These are phyloP conservation scores for Diaporthe humulicola DNA, from an alignment of 2,329 filamentous ascomycete species.

Conservation along the genomic window DNA sequence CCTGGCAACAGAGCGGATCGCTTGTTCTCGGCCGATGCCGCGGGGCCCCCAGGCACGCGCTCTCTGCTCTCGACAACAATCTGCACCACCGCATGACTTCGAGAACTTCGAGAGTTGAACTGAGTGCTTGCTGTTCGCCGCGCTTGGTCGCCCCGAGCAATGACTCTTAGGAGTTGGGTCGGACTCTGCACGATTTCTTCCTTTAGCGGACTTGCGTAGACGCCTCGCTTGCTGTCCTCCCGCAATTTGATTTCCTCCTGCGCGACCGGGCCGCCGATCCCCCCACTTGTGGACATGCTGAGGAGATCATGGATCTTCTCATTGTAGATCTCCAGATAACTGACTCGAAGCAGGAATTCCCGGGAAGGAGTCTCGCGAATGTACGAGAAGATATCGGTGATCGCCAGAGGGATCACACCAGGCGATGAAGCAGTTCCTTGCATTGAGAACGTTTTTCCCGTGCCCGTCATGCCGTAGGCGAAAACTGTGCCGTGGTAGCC, in stretches of 20 bases:
- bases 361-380: constrained; percentile 96
- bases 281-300: constrained; percentile 75
- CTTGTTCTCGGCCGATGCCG: constrained; percentile 67
- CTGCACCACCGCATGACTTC: constrained; percentile 97
- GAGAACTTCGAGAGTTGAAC: constrained; percentile 95
- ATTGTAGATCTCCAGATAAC: constrained; percentile 99
- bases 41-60: constrained; percentile 71
- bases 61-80: constrained; percentile 98
- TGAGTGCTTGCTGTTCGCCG: constrained; percentile 94
- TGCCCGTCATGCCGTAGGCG: constrained; percentile 98
- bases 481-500: constrained; percentile 99
- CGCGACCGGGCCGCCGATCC: constrained; percentile 63
- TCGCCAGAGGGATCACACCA: constrained; percentile 95
- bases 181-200: constrained; percentile 99
- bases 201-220: constrained; percentile 95
- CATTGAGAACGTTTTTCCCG: constrained; percentile 99
- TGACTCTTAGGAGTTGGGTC: constrained; percentile 93
- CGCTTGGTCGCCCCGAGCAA: constrained; percentile 92
- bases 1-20: constrained; percentile 81
- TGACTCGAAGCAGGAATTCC: constrained; percentile 94
- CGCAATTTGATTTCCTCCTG: constrained; percentile 97
- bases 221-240: constrained; percentile 95
- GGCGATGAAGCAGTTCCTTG: constrained; percentile 96
- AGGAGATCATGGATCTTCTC: constrained; percentile 96
- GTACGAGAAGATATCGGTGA: constrained; percentile 99